A percentile compares a stretch with the other conserved stretches of the same genome.
Conservation (phyloP, 345 rosid genomes). For the Eutrema japonicum region DNA sequence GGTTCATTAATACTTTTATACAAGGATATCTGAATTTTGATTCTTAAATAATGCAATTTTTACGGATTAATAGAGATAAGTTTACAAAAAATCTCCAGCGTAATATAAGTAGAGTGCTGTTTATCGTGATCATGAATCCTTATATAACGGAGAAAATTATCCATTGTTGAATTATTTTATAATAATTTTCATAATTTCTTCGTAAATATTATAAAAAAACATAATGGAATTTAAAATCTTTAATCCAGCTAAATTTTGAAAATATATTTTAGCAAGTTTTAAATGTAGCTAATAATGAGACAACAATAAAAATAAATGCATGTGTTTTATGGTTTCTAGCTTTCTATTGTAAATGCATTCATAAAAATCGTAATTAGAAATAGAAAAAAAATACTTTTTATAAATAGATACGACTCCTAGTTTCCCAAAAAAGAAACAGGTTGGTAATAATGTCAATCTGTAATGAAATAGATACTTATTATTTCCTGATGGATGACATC, state of each 20-base stretch:
- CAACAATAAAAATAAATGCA: background rate
- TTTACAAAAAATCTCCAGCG: too few relatives aligned
- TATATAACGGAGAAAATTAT: fast-evolving
- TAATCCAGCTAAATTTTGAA: background rate
- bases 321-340: background rate
- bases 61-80: too few relatives aligned
- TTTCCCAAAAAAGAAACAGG: background rate
- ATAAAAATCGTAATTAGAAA: background rate
- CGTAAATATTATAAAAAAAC: background rate
- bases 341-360: background rate
- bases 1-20: too few relatives aligned
- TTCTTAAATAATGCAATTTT: too few relatives aligned
- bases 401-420: background rate
- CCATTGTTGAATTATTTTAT: too few relatives aligned
- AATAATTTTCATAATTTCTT: too few relatives aligned
- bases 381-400: background rate
- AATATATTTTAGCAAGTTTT: background rate
- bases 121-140: too few relatives aligned
- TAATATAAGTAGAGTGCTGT: too few relatives aligned
- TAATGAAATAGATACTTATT: too few relatives aligned
- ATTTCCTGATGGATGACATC: too few relatives aligned
- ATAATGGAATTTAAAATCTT: background rate
- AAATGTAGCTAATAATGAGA: background rate
- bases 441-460: too few relatives aligned
- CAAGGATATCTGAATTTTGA: too few relatives aligned